phyloP scores from a whole-genome alignment of 1,139 yeast genomes.

The Debaryomyces singareniensis region DNA sequence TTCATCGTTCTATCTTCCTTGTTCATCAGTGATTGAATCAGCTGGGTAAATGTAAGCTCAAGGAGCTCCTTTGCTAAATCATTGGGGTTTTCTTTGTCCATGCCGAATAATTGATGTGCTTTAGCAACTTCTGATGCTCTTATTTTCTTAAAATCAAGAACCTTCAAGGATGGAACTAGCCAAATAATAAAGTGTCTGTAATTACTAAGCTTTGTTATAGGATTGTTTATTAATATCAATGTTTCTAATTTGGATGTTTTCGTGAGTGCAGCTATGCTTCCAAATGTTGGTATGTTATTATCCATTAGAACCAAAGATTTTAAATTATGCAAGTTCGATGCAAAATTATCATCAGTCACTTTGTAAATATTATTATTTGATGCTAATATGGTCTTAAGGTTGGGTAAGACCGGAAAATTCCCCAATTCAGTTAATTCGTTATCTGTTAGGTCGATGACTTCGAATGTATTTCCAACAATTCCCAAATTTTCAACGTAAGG shows the following conservation, averaged over 20 bases:
- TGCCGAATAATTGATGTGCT: conserved; percentile 44
- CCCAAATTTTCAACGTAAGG: conserved; percentile 32
- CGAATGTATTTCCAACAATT: conserved; percentile 29
- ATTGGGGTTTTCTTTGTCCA: conserved; percentile 4
- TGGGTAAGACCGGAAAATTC: conserved; percentile 41
- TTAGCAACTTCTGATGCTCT: conserved; percentile 45
- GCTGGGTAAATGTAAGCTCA: neutral
- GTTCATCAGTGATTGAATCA: neutral
- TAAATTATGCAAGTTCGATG: conserved; percentile 35
- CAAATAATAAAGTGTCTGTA: conserved; percentile 59
- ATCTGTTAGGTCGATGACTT: conserved; percentile 60
- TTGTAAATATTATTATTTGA: conserved; percentile 50
- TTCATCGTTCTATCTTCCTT: conserved; percentile 3
- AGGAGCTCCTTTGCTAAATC: conserved; percentile 4
- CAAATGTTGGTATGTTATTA: conserved; percentile 42
- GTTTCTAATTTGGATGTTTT: conserved; percentile 34
- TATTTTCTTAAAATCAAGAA: conserved; percentile 64
- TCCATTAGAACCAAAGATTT: conserved; percentile 44
- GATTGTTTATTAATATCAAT: conserved; percentile 56
- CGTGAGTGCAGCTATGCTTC: conserved; percentile 30
- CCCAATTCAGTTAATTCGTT: conserved; percentile 54
- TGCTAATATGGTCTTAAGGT: conserved; percentile 46
- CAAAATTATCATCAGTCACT: conserved; percentile 18
- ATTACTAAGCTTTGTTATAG: conserved; percentile 44
- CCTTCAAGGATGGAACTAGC: conserved; percentile 54